A percentile compares a stretch with the other conserved stretches of the same genome.
These are phyloP conservation scores for Astrocystis sublimbata DNA, from an alignment of 495 filamentous ascomycete species.

Conservation along the genomic window DNA sequence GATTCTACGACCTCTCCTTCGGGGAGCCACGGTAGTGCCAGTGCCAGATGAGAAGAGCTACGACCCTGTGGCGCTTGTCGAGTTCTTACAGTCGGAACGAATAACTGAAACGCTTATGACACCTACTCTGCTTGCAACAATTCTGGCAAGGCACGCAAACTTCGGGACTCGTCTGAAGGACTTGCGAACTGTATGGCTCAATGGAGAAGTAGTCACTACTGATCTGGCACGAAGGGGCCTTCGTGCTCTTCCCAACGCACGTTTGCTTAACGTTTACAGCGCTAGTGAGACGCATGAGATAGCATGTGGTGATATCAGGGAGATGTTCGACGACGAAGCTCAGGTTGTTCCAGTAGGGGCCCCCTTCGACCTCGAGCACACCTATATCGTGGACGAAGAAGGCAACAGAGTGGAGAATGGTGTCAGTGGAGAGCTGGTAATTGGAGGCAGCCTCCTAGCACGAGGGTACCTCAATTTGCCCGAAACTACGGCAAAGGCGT, in stretches of 20 bases:
- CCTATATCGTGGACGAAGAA: constrained; percentile 61
- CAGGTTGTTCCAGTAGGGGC: constrained; percentile 62
- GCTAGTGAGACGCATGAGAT: constrained; percentile 74
- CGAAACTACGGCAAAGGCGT: constrained; percentile 65
- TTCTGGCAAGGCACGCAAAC: constrained; percentile 60
- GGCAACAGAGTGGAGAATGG: constrained; percentile 49
- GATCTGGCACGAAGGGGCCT: constrained; percentile 63
- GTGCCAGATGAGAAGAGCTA: constrained; percentile 70
- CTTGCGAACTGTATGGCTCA: constrained; percentile 65
- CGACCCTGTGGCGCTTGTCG: constrained; percentile 65
- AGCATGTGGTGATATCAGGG: constrained; percentile 67
- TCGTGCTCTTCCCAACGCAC: constrained; percentile 61
- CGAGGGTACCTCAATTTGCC: constrained; percentile 71
- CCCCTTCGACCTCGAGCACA: constrained; percentile 57
- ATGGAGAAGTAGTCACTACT: constrained; percentile 70
- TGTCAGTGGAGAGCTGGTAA: constrained; percentile 61
- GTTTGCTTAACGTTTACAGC: constrained; percentile 70
- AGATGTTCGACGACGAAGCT: constrained; percentile 52
- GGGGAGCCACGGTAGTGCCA: constrained; percentile 65
- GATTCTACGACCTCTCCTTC: constrained; percentile 66
- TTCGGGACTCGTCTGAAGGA: constrained; percentile 58
- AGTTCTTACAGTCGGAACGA: constrained; percentile 55
- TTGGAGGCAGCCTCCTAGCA: constrained; percentile 69
- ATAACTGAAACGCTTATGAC: constrained; percentile 75
- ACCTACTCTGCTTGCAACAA: constrained; percentile 66